Conservation (phyloP, 2,329 filamentous ascomycete species). For the Massarina eburnea region DNA sequence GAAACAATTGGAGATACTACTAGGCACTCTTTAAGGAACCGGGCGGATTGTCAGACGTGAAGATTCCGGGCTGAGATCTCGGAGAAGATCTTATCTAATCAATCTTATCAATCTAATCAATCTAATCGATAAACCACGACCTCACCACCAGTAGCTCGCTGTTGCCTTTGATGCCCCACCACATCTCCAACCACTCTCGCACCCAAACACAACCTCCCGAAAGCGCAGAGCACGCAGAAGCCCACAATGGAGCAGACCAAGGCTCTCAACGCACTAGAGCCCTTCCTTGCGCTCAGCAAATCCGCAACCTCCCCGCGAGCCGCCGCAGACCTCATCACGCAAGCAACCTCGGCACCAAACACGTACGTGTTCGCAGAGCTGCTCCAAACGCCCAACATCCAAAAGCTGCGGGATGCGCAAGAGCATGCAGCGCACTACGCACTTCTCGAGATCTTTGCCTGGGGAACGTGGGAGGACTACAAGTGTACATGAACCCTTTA, state of each 20-base stretch:
- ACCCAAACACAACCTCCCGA: not conserved
- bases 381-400: constrained; percentile 77
- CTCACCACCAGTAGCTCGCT: too few species aligned
- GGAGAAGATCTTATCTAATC: too few species aligned
- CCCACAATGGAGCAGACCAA: constrained; percentile 70
- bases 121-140: too few species aligned
- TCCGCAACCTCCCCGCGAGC: constrained; percentile 81
- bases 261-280: constrained; percentile 66
- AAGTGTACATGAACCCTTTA: constrained; percentile 47
- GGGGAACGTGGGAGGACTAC: constrained; percentile 86
- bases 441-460: constrained; percentile 85
- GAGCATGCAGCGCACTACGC: constrained; percentile 67
- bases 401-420: constrained; percentile 64
- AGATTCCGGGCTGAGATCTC: too few species aligned
- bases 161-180: too few species aligned
- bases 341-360: constrained; percentile 85
- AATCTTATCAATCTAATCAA: too few species aligned
- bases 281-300: constrained; percentile 87
- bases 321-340: constrained; percentile 80
- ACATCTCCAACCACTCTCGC: too few species aligned
- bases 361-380: constrained; percentile 95
- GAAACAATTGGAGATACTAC: too few species aligned
- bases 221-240: too few species aligned
- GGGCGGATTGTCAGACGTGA: too few species aligned
- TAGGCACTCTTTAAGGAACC: too few species aligned